A percentile compares a stretch with the other conserved stretches of the same genome.
Conservation (phyloP, 768 basidiomycete genomes). For the Artomyces pyxidatus region DNA sequence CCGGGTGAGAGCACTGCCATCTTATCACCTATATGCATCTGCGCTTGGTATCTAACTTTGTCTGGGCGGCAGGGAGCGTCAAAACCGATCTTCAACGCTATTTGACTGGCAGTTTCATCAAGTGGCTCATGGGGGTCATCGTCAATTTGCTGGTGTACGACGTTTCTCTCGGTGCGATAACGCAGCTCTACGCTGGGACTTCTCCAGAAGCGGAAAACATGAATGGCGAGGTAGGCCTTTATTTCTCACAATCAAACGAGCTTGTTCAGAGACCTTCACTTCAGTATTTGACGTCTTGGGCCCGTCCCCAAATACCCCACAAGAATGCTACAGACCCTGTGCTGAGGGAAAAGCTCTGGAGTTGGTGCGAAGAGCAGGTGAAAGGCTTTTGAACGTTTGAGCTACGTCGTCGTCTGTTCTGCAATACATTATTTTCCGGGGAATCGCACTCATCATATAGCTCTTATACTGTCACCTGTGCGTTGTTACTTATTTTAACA, state of each 20-base stretch:
- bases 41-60: not conserved
- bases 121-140: not conserved
- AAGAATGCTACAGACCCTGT: conserved; percentile 5
- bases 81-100: conserved; percentile 7
- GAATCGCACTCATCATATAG: too few relatives aligned
- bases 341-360: conserved; percentile 14
- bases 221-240: conserved; percentile 21
- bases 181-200: conserved; percentile 25
- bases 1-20: conserved; percentile 16
- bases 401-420: too few relatives aligned
- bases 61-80: conserved; percentile 1
- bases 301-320: not conserved
- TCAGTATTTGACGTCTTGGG: not conserved
- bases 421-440: too few relatives aligned
- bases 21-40: not conserved
- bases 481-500: too few relatives aligned
- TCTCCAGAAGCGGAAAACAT: conserved; percentile 18
- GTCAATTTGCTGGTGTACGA: not conserved
- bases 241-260: not conserved
- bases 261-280: not conserved
- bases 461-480: too few relatives aligned
- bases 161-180: conserved; percentile 20
- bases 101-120: not conserved
- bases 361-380: conserved; percentile 18
- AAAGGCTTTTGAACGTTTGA: conserved; percentile 2